Percentiles rank a stretch among this genome's conserved stretches.
Conservation (phyloP, 208 protist genomes). For the Acanthamoeba royreba region DNA sequence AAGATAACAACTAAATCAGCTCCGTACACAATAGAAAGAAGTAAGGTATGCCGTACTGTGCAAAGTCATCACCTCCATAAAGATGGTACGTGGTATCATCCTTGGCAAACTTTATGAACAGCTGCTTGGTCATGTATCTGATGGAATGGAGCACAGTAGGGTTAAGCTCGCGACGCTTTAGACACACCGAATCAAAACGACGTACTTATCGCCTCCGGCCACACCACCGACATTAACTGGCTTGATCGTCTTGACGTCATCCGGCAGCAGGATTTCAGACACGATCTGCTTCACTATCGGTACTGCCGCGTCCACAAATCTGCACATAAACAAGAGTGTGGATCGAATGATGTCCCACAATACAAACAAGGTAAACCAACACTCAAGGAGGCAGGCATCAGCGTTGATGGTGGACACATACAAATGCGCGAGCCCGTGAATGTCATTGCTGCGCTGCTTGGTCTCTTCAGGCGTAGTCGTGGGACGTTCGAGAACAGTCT, state of each 20-base stretch:
- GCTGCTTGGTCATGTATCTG: conserved; percentile 34
- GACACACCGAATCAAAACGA: too few species aligned
- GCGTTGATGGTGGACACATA: too few species aligned
- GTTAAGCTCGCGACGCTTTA: neutral
- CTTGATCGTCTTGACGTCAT: neutral
- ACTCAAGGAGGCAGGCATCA: too few species aligned
- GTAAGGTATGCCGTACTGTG: too few species aligned
- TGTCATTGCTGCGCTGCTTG: neutral
- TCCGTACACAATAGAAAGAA: too few species aligned
- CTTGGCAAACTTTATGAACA: conserved; percentile 58
- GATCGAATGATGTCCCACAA: neutral
- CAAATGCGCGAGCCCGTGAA: neutral
- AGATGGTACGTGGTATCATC: neutral
- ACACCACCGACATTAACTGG: conserved; percentile 27
- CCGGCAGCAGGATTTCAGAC: neutral
- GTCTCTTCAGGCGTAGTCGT: conserved; percentile 49
- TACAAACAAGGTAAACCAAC: too few species aligned
- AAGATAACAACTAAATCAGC: neutral
- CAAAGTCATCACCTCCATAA: conserved; percentile 45
- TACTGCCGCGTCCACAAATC: neutral
- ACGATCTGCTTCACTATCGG: conserved; percentile 29
- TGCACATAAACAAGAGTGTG: neutral
- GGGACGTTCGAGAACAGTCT: conserved; percentile 21
- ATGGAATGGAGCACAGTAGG: neutral
- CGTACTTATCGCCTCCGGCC: conserved; percentile 44